These are phyloP conservation scores for Calonectria pseudoreteaudii DNA, from an alignment of 2,329 filamentous ascomycete genomes.

Conservation along the genomic window DNA sequence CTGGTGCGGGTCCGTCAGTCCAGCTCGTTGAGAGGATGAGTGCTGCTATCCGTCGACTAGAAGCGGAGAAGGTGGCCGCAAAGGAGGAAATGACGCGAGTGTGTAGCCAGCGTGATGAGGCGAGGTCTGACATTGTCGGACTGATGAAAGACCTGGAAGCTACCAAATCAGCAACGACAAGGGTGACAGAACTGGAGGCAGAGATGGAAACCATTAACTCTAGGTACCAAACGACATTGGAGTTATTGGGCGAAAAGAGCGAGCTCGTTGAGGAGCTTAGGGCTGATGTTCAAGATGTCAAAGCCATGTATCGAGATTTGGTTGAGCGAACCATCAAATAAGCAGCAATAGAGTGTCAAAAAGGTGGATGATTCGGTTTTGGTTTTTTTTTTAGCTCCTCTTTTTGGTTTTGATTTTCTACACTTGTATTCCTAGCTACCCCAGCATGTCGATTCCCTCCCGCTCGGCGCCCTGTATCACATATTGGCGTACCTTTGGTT, in stretches of 20 bases:
- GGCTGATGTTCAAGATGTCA: slow-evolving; percentile 91
- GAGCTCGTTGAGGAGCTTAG: slow-evolving; percentile 92
- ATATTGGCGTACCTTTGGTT: slow-evolving; percentile 75
- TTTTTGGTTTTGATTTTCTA: slow-evolving; percentile 29
- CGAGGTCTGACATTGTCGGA: slow-evolving; percentile 88
- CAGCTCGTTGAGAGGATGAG: slow-evolving; percentile 98
- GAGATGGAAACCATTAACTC: slow-evolving; percentile 77
- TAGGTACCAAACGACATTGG: slow-evolving; percentile 89
- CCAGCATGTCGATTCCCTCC: slow-evolving; percentile 78
- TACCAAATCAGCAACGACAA: slow-evolving; percentile 70
- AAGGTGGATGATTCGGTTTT: slow-evolving; percentile 14
- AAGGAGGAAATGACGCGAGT: slow-evolving; percentile 88
- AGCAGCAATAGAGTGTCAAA: slow-evolving; percentile 34
- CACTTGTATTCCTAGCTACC: slow-evolving; percentile 40
- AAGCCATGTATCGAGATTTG: slow-evolving; percentile 94
- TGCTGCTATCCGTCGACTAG: slow-evolving; percentile 88
- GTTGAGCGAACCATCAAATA: slow-evolving; percentile 85
- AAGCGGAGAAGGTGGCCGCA: slow-evolving; percentile 89
- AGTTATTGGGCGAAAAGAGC: slow-evolving; percentile 97
- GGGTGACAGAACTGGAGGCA: slow-evolving; percentile 73
- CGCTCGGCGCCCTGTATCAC: slow-evolving; percentile 83
- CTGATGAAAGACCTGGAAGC: slow-evolving; percentile 89
- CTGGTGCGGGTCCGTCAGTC: slow-evolving; percentile 90
- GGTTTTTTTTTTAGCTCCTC: slow-evolving; percentile 19
- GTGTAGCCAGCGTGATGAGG: slow-evolving; percentile 88